These are phyloP conservation scores for Gossypium longicalyx DNA, from an alignment of 345 rosid species.

Conservation along the genomic window DNA sequence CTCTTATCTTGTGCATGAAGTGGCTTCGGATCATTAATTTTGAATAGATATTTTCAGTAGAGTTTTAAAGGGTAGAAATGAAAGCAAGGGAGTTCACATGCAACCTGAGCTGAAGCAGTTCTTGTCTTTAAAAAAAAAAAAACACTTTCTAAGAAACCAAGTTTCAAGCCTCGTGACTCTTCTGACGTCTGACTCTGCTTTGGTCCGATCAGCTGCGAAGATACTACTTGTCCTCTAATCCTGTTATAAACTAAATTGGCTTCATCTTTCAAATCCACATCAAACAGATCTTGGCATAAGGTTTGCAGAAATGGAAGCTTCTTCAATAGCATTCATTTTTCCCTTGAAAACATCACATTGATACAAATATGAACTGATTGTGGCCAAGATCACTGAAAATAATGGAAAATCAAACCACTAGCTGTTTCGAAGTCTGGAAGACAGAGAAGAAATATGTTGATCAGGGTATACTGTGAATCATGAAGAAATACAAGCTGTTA, in stretches of 20 bases:
- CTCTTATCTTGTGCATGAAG: not conserved
- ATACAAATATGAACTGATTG: not conserved
- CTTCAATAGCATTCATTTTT: not conserved
- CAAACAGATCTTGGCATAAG: not conserved
- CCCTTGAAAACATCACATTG: too few relatives aligned
- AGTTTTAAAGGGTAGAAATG: not conserved
- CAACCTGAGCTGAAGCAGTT: not conserved
- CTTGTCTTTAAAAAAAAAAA: not conserved
- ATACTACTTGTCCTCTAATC: not conserved
- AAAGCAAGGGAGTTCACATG: not conserved
- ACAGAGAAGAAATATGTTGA: not conserved
- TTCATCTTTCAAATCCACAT: not conserved
- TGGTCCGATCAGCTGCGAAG: not conserved
- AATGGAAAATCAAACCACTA: not conserved
- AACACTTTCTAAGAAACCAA: not conserved
- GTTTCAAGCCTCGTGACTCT: not conserved
- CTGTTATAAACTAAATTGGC: not conserved
- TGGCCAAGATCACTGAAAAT: not conserved
- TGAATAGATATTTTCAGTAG: not conserved
- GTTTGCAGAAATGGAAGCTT: not conserved
- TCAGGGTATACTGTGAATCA: not conserved
- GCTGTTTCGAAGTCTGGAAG: not conserved
- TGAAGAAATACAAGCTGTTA: slow-evolving; percentile 5
- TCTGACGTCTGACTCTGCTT: not conserved
- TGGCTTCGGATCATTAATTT: not conserved